Conservation (phyloP, 495 filamentous ascomycete species). For the Hypoxylon cercidicola region DNA sequence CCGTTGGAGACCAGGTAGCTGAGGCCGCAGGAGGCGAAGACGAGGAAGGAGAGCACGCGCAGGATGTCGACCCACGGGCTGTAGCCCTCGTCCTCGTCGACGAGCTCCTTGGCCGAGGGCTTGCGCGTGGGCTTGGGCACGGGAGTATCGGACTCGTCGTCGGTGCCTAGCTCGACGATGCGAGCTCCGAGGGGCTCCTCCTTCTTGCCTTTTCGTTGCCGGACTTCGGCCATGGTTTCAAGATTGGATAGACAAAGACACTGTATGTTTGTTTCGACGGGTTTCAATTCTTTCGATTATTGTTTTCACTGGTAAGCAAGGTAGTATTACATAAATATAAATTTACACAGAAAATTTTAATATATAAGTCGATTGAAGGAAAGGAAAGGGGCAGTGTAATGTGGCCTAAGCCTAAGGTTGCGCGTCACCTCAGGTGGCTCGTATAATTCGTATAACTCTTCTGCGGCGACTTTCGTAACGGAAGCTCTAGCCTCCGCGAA, state of each 20-base stretch:
- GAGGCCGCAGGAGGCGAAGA: conserved; percentile 73
- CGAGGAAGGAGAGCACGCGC: conserved; percentile 74
- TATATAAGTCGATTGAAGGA: conserved; percentile 5
- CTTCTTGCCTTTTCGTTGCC: conserved; percentile 41
- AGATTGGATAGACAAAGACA: no score
- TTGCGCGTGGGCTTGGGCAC: conserved; percentile 34
- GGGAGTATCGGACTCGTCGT: conserved; percentile 43
- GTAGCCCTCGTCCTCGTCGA: conserved; percentile 54
- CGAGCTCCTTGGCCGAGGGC: conserved; percentile 43
- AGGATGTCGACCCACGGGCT: conserved; percentile 74
- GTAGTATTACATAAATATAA: conserved; percentile 17
- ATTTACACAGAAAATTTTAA: not conserved
- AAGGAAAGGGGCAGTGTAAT: conserved; percentile 15
- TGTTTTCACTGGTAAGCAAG: not conserved
- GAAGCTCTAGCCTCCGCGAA: conserved; percentile 31
- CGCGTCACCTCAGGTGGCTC: not conserved
- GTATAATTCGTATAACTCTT: conserved; percentile 19
- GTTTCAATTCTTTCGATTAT: not conserved
- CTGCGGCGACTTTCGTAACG: conserved; percentile 1
- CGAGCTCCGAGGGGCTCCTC: conserved; percentile 12
- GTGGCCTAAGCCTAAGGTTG: conserved; percentile 25
- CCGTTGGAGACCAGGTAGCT: conserved; percentile 84
- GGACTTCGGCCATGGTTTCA: conserved; percentile 36
- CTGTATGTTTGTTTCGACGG: no score
- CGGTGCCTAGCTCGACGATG: conserved; percentile 40